Conservation (phyloP, 2,329 filamentous ascomycete genomes). For the Rhinocladiella mackenziei region DNA sequence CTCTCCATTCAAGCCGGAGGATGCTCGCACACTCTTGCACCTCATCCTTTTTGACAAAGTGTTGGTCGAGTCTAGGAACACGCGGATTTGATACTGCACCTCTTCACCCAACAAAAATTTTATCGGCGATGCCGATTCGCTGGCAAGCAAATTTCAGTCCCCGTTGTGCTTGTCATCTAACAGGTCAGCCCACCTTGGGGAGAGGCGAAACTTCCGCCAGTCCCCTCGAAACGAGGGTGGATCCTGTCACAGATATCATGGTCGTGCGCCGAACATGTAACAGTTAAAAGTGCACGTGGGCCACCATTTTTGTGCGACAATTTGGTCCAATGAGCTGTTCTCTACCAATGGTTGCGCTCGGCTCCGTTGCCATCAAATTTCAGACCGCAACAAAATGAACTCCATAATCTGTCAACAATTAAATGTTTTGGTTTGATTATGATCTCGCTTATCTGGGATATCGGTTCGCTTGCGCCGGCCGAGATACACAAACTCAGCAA, state of each 20-base stretch:
- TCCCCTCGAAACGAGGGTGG: slow-evolving; percentile 11
- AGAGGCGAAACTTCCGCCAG: slow-evolving; percentile 1
- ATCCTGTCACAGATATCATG: slow-evolving; percentile 17
- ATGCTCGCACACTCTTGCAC: no score
- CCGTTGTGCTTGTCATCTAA: not conserved
- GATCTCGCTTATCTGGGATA: slow-evolving; percentile 23
- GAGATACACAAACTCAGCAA: slow-evolving; percentile 8
- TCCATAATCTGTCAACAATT: slow-evolving; percentile 14
- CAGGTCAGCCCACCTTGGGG: not conserved
- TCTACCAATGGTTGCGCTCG: slow-evolving; percentile 3
- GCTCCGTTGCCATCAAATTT: slow-evolving; percentile 2
- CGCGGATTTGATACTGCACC: no score
- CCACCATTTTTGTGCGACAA: slow-evolving; percentile 14
- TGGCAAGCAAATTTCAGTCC: not conserved
- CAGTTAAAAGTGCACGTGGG: slow-evolving; percentile 16
- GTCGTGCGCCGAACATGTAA: slow-evolving; percentile 4
- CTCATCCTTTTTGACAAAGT: no score
- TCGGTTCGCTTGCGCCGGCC: slow-evolving; percentile 21
- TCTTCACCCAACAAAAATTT: no score
- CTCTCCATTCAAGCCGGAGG: no score
- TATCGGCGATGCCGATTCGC: not conserved
- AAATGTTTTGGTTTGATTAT: slow-evolving; percentile 13
- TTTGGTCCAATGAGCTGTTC: not conserved
- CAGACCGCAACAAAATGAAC: slow-evolving; percentile 6
- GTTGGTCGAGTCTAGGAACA: no score